A percentile compares a stretch with the other conserved stretches of the same genome.
Conservation (phyloP, 345 rosid species). For the Ceriops decandra region DNA sequence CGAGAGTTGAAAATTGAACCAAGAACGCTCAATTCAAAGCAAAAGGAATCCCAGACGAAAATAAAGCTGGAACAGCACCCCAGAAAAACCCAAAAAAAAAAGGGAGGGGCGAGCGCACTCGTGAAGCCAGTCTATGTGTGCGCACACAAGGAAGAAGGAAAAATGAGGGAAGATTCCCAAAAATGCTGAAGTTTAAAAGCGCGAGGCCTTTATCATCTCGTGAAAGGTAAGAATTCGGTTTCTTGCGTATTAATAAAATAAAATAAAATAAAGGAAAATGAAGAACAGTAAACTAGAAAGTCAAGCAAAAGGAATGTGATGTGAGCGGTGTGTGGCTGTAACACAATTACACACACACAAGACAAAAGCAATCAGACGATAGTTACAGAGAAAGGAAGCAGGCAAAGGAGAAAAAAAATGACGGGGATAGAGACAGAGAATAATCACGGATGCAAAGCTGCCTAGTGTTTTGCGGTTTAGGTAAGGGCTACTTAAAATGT, state of each 20-base stretch:
- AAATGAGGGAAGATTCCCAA: background rate
- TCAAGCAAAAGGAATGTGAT: no score
- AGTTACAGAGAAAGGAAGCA: background rate
- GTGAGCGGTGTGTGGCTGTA: no score
- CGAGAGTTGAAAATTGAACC: background rate
- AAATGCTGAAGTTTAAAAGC: background rate
- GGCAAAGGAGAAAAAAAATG: background rate
- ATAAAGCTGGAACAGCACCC: constrained; percentile 5
- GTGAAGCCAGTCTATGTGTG: constrained; percentile 23
- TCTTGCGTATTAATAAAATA: background rate
- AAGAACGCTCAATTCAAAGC: constrained; percentile 19
- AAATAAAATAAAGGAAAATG: background rate
- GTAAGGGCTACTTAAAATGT: no score
- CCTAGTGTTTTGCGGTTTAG: no score
- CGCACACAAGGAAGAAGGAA: constrained; percentile 4
- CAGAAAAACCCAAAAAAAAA: background rate
- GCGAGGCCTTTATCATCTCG: constrained; percentile 13
- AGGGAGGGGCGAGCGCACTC: constrained; percentile 9
- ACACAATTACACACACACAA: no score
- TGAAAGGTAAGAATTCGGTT: constrained; percentile 34
- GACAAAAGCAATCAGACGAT: background rate
- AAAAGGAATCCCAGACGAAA: constrained; percentile 12
- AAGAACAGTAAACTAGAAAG: background rate
- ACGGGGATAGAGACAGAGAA: constrained; percentile 20
- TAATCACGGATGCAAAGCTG: constrained; percentile 44